These are phyloP conservation scores for Purpureocillium takamizusanense DNA, from an alignment of 2,329 filamentous ascomycete genomes.

Conservation along the genomic window DNA sequence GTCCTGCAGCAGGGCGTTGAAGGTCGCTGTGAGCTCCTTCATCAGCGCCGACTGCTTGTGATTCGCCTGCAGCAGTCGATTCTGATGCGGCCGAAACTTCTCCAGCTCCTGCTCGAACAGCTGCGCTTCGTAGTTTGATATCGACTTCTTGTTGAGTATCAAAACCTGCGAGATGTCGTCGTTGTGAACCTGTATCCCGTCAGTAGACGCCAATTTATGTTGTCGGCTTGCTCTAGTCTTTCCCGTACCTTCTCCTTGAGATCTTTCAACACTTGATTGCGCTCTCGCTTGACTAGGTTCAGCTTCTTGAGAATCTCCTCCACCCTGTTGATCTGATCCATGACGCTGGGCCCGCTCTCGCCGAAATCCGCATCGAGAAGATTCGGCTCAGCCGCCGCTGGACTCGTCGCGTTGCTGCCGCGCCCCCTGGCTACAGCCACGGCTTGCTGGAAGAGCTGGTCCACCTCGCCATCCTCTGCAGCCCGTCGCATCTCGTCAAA, in stretches of 20 bases:
- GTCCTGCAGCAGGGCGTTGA: constrained; percentile 83
- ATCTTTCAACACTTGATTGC: constrained; percentile 88
- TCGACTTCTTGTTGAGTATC: constrained; percentile 95
- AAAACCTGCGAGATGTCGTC: constrained; percentile 97
- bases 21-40: constrained; percentile 85
- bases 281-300: constrained; percentile 84
- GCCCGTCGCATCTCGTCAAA: constrained; percentile 94
- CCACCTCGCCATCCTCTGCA: constrained; percentile 76
- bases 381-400: constrained; percentile 58
- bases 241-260: constrained; percentile 80
- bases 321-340: constrained; percentile 81
- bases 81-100: constrained; percentile 92
- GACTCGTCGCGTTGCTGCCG: constrained; percentile 51
- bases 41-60: constrained; percentile 92
- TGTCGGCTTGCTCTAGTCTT: too few species aligned
- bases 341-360: constrained; percentile 69
- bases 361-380: constrained; percentile 88
- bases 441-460: constrained; percentile 80
- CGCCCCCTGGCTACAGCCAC: constrained; percentile 69
- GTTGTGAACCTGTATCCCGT: constrained; percentile 62
- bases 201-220: constrained; percentile 7
- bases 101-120: constrained; percentile 95
- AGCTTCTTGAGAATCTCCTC: constrained; percentile 88
- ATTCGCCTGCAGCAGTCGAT: constrained; percentile 80
- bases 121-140: constrained; percentile 83